These are phyloP conservation scores for Fusarium sp. DNA, from an alignment of 2,329 filamentous ascomycete species.

Conservation along the genomic window DNA sequence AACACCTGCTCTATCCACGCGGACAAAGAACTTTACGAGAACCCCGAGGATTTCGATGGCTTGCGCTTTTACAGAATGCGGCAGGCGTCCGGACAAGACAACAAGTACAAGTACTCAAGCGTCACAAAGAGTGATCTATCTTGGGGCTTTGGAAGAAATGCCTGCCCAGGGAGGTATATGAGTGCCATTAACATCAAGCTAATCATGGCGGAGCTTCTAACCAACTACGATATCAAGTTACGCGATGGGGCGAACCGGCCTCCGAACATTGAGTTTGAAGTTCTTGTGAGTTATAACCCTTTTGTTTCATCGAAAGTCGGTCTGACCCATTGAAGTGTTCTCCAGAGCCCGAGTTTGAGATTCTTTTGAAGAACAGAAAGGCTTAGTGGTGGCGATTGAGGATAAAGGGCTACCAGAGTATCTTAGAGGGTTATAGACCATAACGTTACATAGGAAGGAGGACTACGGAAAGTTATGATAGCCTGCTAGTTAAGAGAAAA, in stretches of 20 bases:
- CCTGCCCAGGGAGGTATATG: constrained; percentile 35
- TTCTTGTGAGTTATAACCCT: neutral
- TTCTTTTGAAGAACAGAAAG: neutral
- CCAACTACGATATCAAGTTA: constrained; percentile 33
- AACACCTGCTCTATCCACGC: constrained; percentile 36
- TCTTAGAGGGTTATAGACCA: no score
- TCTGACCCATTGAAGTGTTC: neutral
- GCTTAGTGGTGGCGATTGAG: neutral
- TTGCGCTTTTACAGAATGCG: constrained; percentile 36
- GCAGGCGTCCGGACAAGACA: constrained; percentile 9
- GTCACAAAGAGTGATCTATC: constrained; percentile 20
- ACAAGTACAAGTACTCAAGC: constrained; percentile 33
- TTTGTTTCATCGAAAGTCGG: fast-evolving
- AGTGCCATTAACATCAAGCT: constrained; percentile 39
- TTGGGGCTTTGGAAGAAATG: constrained; percentile 33
- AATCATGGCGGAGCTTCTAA: constrained; percentile 32
- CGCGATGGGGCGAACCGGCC: neutral
- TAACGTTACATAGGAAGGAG: no score
- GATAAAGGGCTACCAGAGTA: no score
- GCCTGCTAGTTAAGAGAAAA: no score
- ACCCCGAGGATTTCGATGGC: constrained; percentile 24
- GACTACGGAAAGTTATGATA: no score
- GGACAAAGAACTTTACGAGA: constrained; percentile 19
- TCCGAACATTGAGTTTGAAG: constrained; percentile 25
- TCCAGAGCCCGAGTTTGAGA: constrained; percentile 14